These are phyloP conservation scores for Saccharomyces pastorianus DNA, from an alignment of 1,139 yeast genomes.

Conservation along the genomic window DNA sequence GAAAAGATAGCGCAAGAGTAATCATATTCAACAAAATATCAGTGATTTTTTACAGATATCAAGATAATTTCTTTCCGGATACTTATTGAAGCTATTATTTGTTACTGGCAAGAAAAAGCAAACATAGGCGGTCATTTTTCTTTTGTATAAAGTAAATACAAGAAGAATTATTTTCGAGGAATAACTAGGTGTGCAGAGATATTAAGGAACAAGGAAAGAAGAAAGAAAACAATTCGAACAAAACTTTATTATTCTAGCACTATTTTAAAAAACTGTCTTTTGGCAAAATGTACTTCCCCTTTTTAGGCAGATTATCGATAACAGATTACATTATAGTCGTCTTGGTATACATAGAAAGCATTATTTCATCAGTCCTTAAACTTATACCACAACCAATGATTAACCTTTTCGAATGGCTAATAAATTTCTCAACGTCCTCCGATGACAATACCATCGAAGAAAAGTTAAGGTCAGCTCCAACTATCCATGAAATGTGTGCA, in stretches of 20 bases:
- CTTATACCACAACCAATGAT: conserved; percentile 26
- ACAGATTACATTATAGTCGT: conserved; percentile 32
- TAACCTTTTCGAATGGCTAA: conserved; percentile 16
- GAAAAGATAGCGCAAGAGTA: background rate
- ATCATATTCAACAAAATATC: background rate
- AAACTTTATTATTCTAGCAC: background rate
- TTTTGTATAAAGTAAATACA: background rate
- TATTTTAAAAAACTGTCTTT: background rate
- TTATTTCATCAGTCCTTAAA: conserved; percentile 28
- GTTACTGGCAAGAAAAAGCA: background rate
- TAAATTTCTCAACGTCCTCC: conserved; percentile 16
- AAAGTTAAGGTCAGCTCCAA: conserved; percentile 35
- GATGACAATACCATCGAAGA: conserved; percentile 31
- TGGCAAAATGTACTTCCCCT: background rate
- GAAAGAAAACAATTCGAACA: background rate
- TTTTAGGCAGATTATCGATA: conserved; percentile 23
- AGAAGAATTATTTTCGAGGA: background rate
- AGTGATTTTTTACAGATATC: background rate
- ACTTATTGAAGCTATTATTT: background rate
- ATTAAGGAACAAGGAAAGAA: background rate
- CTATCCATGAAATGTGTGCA: conserved; percentile 58
- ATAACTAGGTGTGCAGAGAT: background rate
- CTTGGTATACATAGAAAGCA: conserved; percentile 30
- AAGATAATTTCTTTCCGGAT: background rate
- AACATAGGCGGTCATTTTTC: background rate